Percentiles rank a stretch among this genome's conserved stretches.
These are phyloP conservation scores for Oryza rufipogon DNA, from an alignment of 176 grass and related monocot genomes.

Conservation along the genomic window DNA sequence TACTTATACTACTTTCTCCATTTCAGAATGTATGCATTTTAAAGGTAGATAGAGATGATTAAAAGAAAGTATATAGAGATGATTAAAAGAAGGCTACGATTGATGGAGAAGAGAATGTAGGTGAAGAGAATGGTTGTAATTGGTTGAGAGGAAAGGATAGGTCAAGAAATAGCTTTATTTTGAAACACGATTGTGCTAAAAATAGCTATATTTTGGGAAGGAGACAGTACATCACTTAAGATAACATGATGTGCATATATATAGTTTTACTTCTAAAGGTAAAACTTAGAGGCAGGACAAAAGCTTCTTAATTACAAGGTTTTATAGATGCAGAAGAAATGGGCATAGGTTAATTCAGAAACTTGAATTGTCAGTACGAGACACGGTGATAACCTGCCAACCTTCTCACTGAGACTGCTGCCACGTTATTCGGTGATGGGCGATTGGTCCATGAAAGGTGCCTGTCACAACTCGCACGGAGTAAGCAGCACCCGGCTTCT, in stretches of 20 bases:
- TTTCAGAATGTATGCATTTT: too few relatives aligned
- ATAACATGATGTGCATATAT: background rate
- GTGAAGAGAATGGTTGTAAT: too few relatives aligned
- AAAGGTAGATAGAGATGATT: too few relatives aligned
- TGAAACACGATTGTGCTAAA: too few relatives aligned
- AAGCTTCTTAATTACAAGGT: background rate
- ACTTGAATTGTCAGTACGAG: background rate
- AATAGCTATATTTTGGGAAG: too few relatives aligned
- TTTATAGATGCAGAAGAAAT: background rate
- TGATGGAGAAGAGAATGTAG: too few relatives aligned
- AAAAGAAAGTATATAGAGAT: too few relatives aligned
- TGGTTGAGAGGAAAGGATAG: too few relatives aligned
- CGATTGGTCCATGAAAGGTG: conserved; percentile 36
- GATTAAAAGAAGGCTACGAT: too few relatives aligned
- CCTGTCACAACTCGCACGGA: background rate
- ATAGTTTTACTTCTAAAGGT: too few relatives aligned
- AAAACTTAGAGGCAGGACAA: background rate
- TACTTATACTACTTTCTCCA: too few relatives aligned
- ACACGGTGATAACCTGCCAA: background rate
- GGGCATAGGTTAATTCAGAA: background rate
- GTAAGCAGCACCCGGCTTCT: background rate
- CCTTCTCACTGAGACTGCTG: background rate
- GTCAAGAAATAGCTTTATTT: too few relatives aligned
- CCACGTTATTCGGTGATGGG: conserved; percentile 1
- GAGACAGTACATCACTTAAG: background rate